These are phyloP conservation scores for Podospora didyma DNA, from an alignment of 495 filamentous ascomycete species.

Conservation along the genomic window DNA sequence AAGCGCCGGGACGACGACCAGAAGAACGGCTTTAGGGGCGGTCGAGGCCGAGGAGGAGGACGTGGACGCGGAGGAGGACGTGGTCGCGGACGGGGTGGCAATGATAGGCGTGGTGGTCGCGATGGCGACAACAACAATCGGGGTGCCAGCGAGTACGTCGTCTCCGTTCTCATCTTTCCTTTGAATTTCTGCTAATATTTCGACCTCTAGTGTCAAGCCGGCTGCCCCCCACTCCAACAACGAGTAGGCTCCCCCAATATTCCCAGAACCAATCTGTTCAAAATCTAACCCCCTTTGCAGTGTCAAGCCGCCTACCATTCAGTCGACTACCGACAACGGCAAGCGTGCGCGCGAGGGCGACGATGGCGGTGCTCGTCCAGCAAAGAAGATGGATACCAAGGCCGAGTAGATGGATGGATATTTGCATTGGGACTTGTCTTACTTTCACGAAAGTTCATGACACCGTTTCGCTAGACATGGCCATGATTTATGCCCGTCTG, in stretches of 20 bases:
- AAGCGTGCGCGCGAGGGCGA: constrained; percentile 46
- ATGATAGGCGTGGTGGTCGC: constrained; percentile 4
- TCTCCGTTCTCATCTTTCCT: not conserved
- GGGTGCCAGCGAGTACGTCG: constrained; percentile 24
- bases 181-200: constrained; percentile 17
- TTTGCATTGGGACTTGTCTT: not conserved
- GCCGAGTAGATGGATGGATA: constrained; percentile 19
- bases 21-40: constrained; percentile 55
- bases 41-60: constrained; percentile 39
- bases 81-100: constrained; percentile 32
- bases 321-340: constrained; percentile 27
- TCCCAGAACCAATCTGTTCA: too few species aligned
- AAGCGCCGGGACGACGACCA: constrained; percentile 62
- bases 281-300: constrained; percentile 6
- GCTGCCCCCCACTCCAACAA: too few species aligned
- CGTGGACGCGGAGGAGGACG: constrained; percentile 37
- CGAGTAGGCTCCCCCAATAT: constrained; percentile 15
- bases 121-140: constrained; percentile 20
- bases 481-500: not conserved
- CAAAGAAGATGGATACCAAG: constrained; percentile 52
- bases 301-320: constrained; percentile 19
- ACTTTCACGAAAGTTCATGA: not conserved
- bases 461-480: not conserved
- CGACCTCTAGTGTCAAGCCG: not conserved
- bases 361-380: constrained; percentile 26